phyloP scores from a whole-genome alignment of 148 eudicot genomes.

The Vaccinium darrowii region DNA sequence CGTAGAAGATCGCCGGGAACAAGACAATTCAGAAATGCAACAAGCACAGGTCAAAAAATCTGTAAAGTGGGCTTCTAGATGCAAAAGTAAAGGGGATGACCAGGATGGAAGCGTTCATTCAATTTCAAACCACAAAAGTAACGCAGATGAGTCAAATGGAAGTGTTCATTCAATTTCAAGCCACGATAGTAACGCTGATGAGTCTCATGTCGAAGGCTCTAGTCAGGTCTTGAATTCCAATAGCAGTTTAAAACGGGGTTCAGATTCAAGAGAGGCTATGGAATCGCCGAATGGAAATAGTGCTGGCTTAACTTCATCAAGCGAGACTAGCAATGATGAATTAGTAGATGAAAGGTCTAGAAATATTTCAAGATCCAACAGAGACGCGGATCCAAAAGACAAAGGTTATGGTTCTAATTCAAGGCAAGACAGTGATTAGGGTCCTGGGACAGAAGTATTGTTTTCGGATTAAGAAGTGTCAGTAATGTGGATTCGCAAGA shows the following conservation, averaged over 20 bases:
- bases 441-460: background rate
- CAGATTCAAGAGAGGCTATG: background rate
- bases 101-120: conserved; percentile 26
- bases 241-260: background rate
- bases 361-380: conserved; percentile 3
- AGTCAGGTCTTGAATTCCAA: too few relatives aligned
- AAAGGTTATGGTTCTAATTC: background rate
- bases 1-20: conserved; percentile 22
- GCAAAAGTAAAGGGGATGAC: conserved; percentile 17
- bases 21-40: background rate
- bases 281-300: background rate
- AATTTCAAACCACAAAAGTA: background rate
- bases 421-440: background rate
- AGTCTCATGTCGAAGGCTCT: background rate
- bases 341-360: conserved; percentile 17
- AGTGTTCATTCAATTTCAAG: background rate
- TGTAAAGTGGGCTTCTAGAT: conserved; percentile 16
- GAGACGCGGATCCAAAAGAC: background rate
- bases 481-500: background rate
- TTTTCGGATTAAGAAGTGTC: background rate
- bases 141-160: background rate
- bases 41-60: conserved; percentile 7
- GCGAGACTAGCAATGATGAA: background rate
- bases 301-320: background rate
- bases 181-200: background rate